These are phyloP conservation scores for Nissolia schottii DNA, from an alignment of 306 rosid species.

Conservation along the genomic window DNA sequence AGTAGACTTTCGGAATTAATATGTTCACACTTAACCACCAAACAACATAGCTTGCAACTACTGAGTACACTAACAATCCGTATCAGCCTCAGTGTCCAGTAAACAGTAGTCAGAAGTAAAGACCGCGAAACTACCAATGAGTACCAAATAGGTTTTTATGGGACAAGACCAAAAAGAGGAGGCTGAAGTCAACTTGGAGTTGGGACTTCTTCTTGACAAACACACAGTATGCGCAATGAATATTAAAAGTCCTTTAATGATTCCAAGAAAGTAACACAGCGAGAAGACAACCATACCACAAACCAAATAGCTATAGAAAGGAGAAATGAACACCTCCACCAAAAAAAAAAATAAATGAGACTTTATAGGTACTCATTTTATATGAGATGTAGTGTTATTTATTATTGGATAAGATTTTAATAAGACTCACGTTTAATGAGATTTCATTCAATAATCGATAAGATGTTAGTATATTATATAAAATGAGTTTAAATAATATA, in stretches of 20 bases:
- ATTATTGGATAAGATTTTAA: no score
- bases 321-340: background rate
- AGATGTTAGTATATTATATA: no score
- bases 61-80: background rate
- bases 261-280: slow-evolving; percentile 31
- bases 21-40: background rate
- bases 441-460: no score
- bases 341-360: background rate
- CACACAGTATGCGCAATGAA: slow-evolving; percentile 15
- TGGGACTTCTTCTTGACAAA: slow-evolving; percentile 25
- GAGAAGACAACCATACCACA: background rate
- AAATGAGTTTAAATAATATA: no score
- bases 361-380: no score
- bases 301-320: slow-evolving; percentile 11
- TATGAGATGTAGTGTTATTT: no score
- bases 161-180: slow-evolving; percentile 23
- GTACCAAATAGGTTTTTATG: slow-evolving; percentile 17
- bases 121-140: slow-evolving; percentile 7
- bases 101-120: slow-evolving; percentile 2
- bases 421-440: no score
- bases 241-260: slow-evolving; percentile 15
- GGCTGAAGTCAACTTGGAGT: slow-evolving; percentile 35
- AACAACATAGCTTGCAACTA: slow-evolving; percentile 1
- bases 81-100: background rate
- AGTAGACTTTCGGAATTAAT: background rate